Base-by-base conservation (phyloP, 1,284 basidiomycete genomes). In the Cystobasidium sp. region DNA sequence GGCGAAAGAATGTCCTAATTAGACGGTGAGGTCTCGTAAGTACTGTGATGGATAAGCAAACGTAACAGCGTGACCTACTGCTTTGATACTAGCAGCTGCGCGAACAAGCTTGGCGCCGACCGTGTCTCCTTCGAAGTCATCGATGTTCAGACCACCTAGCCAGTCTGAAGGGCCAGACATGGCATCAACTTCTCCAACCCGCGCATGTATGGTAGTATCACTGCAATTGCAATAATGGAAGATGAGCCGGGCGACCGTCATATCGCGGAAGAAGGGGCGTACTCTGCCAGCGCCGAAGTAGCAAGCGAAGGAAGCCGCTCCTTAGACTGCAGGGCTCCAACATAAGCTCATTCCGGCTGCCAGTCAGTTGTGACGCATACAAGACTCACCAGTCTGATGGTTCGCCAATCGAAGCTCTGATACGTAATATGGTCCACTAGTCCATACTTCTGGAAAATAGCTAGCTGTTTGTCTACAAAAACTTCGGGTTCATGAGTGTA, bases 81-180 rank as follows among this genome's bases (percentile, higher is more conserved):
- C 90, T 24, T 85, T 83, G 75, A 92, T 88, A 9, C 85, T 85
- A n/a, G 85, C 83, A 8, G 90, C 91, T 1, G 90, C 91, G 78
- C 88, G 86, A 5, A 86, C 88, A 53, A 90, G 82, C 79, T 85
- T 86, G 59, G 85, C 84, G 31, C 85, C 86, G 16, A 85, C 77
- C 3, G 87, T 86, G 3, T 84, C 83, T 0, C 88, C 90, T 4
- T 86, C 84, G 80, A 90, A 90, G 22, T 80, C 79, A 68, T 86
- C 84, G 14, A 90, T 83, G 47, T 86, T 83, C 39, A 89, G 80
- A 14, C 89, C 89, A 14, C 86, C 88, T 37, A 90, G 84, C 90
- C 89, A 91, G 75, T 80, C 79, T 14, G 78, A 80, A 0, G 80
- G 75, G n/a, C 81, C 81, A 44, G 49, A 79, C 65, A 80, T 80